Base-by-base conservation (phyloP, 2,329 filamentous ascomycete genomes). In the Neurospora sp. region DNA sequence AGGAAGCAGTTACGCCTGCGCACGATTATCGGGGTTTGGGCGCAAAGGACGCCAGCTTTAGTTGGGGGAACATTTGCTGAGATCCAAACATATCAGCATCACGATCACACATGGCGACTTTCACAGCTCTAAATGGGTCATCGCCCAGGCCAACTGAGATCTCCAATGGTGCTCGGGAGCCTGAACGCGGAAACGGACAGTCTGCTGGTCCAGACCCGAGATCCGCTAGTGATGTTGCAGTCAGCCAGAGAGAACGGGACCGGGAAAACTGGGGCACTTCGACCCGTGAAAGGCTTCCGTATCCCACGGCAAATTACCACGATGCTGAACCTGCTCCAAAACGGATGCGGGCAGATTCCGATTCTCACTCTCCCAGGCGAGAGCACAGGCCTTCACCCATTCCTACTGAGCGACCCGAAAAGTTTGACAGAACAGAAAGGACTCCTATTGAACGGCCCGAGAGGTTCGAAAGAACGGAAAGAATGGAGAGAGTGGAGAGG, bases 321-420 rank as follows among this genome's bases (percentile, higher is more conserved):
- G 82, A 85, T 39, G 76, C 78, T n/a, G 85, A 89, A 42, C 77
- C 76, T 17, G 80, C 84, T 19, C 84, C 88, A 75, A 91, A 90
- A 79, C 87, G 89, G 76, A 95, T 93, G 79, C 87, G 91, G 71
- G 93, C 91, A 7, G 81, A 84, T 66, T 92, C 90, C 6, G 78
- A 82, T 42, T 89, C 89, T 70, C 78, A 77, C 43, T 89, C 89
- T 70, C 78, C 78, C 7, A 77, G 80, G 69, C 80, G 80, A 73
- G 82, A 84, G 33, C 73, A 70, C 42, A 70, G 67, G 17, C 73
- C 71, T 58, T 76, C 74, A 28, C 74, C 75, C 39, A n/a, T 58
- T 11, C 19, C 52, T 17, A 33, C 52, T n/a, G 52, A 62, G 52
- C 52, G 23, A 33, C 23, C 70, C n/a, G 69, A 68, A 36, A 71